Conservation (phyloP, 2,329 filamentous ascomycete genomes). For the Venturia pyrina region DNA sequence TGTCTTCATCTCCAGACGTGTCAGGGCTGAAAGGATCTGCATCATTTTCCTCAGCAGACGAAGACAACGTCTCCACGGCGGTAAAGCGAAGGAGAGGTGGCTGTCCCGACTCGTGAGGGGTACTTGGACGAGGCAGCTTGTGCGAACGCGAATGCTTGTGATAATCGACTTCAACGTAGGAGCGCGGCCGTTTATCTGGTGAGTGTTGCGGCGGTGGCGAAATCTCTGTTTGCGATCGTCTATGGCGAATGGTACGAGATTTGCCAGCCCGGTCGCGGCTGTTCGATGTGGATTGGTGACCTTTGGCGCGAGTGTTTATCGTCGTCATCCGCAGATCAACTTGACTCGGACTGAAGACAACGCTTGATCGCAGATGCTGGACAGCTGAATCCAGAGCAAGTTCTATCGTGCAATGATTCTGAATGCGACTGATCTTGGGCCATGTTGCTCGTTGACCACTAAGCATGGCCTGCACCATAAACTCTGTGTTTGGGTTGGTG, state of each 20-base stretch:
- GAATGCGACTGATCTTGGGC: constrained; percentile 77
- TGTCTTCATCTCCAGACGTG: constrained; percentile 8
- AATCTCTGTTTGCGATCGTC: neutral
- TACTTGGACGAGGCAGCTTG: neutral
- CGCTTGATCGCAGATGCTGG: constrained; percentile 54
- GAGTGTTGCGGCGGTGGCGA: constrained; percentile 2
- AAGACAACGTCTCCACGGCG: neutral
- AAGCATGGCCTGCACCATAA: constrained; percentile 70
- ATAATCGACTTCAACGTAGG: neutral
- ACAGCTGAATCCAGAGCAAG: constrained; percentile 71
- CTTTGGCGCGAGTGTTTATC: constrained; percentile 2
- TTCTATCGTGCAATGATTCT: constrained; percentile 82
- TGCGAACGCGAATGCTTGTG: constrained; percentile 2
- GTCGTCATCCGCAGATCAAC: constrained; percentile 27
- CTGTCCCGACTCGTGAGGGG: constrained; percentile 2
- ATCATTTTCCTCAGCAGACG: neutral
- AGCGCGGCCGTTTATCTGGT: neutral
- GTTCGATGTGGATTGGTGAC: neutral
- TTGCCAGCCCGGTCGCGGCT: constrained; percentile 3
- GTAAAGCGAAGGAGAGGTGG: neutral
- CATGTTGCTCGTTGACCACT: constrained; percentile 80
- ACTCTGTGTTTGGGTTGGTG: constrained; percentile 74
- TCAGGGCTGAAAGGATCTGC: neutral
- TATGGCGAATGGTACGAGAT: neutral
- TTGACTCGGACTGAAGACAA: constrained; percentile 59